Evolutionary conservation across 306 rosid species (phyloP).

Genomic region (Malus orientalis): DNA sequence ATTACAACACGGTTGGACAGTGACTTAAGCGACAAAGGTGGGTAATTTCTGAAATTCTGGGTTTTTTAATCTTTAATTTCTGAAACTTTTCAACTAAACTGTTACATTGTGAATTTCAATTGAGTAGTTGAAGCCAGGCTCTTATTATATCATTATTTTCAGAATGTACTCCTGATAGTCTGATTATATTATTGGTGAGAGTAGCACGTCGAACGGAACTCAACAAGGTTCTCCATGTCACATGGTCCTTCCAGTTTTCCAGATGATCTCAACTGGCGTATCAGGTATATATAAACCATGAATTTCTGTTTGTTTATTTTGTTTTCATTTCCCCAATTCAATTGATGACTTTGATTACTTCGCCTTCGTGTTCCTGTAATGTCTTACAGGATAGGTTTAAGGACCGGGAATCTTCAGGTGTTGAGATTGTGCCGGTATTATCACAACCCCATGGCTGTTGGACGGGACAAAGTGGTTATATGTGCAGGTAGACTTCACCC

Average conservation of each 20-base stretch:
- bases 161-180: conserved; percentile 19
- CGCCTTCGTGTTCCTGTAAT: not conserved
- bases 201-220: conserved; percentile 32
- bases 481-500: conserved; percentile 54
- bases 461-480: conserved; percentile 73
- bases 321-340: not conserved
- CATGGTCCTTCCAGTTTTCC: conserved; percentile 67
- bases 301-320: not conserved
- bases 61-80: not conserved
- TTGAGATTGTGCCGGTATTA: conserved; percentile 77
- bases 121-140: too few relatives aligned
- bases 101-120: too few relatives aligned
- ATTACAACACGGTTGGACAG: not conserved
- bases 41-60: not conserved
- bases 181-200: conserved; percentile 28
- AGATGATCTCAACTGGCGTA: conserved; percentile 74
- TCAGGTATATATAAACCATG: conserved; percentile 40
- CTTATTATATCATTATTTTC: not conserved
- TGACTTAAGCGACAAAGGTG: not conserved
- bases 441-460: conserved; percentile 78
- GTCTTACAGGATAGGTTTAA: conserved; percentile 72
- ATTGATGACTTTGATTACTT: not conserved
- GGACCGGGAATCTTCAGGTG: conserved; percentile 88
- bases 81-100: too few relatives aligned
- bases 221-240: conserved; percentile 49